Conservation (phyloP, 192 early-diverging fungal species). For the Backusella psychrophila region DNA sequence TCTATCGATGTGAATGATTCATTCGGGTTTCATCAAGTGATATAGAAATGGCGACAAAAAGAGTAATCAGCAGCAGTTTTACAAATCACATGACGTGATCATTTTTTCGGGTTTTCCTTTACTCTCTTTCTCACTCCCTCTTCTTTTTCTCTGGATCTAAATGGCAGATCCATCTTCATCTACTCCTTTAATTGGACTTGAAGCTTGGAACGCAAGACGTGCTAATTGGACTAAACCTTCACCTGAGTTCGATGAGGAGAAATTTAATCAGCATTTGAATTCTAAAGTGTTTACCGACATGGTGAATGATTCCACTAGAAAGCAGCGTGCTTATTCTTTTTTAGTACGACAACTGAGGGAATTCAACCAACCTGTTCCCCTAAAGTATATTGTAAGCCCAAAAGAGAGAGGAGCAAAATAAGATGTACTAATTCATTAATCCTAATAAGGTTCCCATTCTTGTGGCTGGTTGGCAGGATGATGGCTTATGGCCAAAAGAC, state of each 20-base stretch:
- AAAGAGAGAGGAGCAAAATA: not conserved
- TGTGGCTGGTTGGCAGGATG: constrained; percentile 54
- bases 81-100: not conserved
- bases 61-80: not conserved
- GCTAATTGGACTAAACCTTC: constrained; percentile 42
- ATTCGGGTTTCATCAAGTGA: not conserved
- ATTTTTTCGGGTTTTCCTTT: not conserved
- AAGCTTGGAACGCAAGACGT: constrained; percentile 47
- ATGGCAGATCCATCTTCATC: not conserved
- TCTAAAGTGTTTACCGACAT: not conserved
- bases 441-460: constrained; percentile 45
- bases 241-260: constrained; percentile 22
- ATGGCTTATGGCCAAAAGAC: constrained; percentile 50
- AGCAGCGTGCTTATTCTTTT: constrained; percentile 42
- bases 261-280: constrained; percentile 34
- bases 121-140: not conserved
- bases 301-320: constrained; percentile 28
- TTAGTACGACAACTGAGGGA: constrained; percentile 42
- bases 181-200: constrained; percentile 24
- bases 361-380: constrained; percentile 44
- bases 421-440: constrained; percentile 7
- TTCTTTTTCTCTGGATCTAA: constrained; percentile 1
- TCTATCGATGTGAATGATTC: not conserved
- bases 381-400: constrained; percentile 45
- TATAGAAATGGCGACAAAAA: not conserved